Percentiles rank a stretch among this genome's conserved stretches.
These are phyloP conservation scores for Aspergillus sp. DNA, from an alignment of 2,329 filamentous ascomycete genomes.

Conservation along the genomic window DNA sequence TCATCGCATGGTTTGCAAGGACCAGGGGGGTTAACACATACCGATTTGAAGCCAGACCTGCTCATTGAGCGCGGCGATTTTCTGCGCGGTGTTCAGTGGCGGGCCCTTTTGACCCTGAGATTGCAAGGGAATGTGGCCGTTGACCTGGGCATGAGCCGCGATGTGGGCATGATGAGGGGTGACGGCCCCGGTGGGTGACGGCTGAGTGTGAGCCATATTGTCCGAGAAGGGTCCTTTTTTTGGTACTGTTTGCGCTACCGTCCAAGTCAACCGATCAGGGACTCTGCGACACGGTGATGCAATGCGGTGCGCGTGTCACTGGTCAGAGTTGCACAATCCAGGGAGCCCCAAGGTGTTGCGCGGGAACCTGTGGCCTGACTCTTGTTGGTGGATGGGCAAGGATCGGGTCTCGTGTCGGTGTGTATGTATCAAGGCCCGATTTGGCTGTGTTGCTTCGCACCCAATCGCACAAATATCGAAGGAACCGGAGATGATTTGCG, in stretches of 20 bases:
- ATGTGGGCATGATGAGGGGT: slow-evolving; percentile 50
- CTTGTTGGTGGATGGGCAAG: background rate
- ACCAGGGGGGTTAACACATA: slow-evolving; percentile 43
- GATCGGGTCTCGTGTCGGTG: background rate
- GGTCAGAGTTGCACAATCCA: slow-evolving; percentile 11
- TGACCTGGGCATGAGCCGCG: slow-evolving; percentile 26
- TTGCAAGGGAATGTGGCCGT: slow-evolving; percentile 53
- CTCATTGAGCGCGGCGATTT: slow-evolving; percentile 74
- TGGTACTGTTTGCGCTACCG: slow-evolving; percentile 9
- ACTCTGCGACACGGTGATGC: slow-evolving; percentile 28
- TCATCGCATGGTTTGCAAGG: background rate
- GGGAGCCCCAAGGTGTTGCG: background rate
- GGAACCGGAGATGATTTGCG: too few species aligned
- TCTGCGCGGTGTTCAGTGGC: slow-evolving; percentile 61
- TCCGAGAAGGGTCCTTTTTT: background rate
- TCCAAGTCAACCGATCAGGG: background rate
- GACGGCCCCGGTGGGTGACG: slow-evolving; percentile 71
- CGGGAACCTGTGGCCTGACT: background rate
- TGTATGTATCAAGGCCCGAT: background rate
- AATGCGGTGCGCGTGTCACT: slow-evolving; percentile 17
- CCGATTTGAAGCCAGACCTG: slow-evolving; percentile 87
- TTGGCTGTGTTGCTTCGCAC: too few species aligned
- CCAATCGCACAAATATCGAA: too few species aligned
- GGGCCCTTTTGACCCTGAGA: slow-evolving; percentile 48
- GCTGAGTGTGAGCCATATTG: slow-evolving; percentile 68